Evolutionary conservation across 2,329 filamentous ascomycete species (phyloP).

Genomic region (Magnaporthiopsis rhizophila): DNA sequence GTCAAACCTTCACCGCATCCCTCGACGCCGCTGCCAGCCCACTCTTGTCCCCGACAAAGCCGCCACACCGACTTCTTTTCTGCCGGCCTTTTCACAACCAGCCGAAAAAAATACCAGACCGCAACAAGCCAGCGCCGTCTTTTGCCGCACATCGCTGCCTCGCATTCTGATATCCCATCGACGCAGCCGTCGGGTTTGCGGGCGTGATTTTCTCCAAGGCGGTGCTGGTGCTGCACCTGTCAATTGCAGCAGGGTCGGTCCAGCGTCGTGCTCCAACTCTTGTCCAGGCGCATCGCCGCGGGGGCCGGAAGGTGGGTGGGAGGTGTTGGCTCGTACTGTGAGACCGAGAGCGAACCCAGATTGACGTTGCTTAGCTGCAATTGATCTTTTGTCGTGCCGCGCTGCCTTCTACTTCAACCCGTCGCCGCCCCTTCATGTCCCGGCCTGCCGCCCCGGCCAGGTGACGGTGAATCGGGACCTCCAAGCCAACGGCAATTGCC

Average conservation of each 20-base stretch:
- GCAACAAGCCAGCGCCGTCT: not conserved
- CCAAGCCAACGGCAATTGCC: not conserved
- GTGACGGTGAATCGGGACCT: conserved; percentile 1
- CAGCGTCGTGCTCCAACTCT: not conserved
- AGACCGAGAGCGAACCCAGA: not conserved
- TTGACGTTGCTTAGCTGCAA: not conserved
- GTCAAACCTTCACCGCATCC: not conserved
- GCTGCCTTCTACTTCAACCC: too few species aligned
- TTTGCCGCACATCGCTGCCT: not conserved
- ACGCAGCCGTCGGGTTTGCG: not conserved
- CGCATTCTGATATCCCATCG: not conserved
- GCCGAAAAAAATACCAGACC: not conserved
- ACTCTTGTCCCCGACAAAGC: not conserved
- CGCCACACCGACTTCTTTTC: not conserved
- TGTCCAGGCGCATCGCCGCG: not conserved
- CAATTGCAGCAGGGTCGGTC: not conserved
- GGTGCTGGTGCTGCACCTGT: not conserved
- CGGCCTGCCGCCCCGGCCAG: not conserved
- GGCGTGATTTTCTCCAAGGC: not conserved
- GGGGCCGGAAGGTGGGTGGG: not conserved
- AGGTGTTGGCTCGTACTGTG: not conserved
- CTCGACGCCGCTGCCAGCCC: not conserved
- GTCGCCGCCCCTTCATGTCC: not conserved
- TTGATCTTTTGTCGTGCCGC: not conserved
- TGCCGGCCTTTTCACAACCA: not conserved